Evolutionary conservation across 768 basidiomycete genomes (phyloP).

Genomic region (Lepiota brunneoincarnata): DNA sequence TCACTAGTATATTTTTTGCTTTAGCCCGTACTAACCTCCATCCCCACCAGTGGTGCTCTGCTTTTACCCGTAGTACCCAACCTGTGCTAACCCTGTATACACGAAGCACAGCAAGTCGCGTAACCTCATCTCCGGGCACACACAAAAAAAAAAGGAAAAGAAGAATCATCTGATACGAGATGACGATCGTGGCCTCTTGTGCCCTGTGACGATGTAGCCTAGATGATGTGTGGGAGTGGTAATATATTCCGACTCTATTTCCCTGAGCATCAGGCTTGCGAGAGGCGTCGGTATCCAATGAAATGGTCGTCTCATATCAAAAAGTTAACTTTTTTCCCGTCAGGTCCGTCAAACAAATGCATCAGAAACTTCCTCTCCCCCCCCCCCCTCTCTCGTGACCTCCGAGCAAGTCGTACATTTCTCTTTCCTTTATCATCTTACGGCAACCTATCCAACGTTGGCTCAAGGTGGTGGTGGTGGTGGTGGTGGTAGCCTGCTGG

Average conservation of each 20-base stretch:
- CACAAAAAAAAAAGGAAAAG: not conserved
- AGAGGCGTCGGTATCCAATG: conserved; percentile 1
- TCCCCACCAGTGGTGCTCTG: too few species aligned
- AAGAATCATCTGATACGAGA: not conserved
- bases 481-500: not conserved
- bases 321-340: not conserved
- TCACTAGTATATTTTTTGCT: too few species aligned
- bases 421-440: conserved; percentile 4
- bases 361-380: not conserved
- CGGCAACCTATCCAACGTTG: conserved; percentile 1
- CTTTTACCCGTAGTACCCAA: too few species aligned
- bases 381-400: not conserved
- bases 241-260: conserved; percentile 1
- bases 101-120: not conserved
- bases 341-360: conserved; percentile 1
- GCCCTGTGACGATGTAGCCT: conserved; percentile 7
- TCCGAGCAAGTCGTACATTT: not conserved
- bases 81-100: not conserved
- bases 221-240: not conserved
- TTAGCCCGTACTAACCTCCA: too few species aligned
- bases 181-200: conserved; percentile 1
- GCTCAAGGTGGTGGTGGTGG: not conserved
- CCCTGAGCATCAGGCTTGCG: not conserved
- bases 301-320: conserved; percentile 1
- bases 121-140: not conserved